Percentiles rank a stretch among this genome's conserved stretches.
phyloP scores from a whole-genome alignment of 192 early-diverging fungal species.

The Rhizophagus clarus region DNA sequence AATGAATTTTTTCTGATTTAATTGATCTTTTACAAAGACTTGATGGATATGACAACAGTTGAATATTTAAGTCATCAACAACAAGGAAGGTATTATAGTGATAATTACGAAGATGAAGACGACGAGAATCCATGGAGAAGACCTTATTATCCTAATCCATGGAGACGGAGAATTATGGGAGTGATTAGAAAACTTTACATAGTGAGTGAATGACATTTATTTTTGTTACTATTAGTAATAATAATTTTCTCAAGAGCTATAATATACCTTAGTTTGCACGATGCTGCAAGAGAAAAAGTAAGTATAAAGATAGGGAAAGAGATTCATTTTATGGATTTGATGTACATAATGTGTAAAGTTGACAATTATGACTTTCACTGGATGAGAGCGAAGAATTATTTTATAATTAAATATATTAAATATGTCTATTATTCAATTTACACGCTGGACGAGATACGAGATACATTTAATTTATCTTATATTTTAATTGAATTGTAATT shows the following conservation, averaged over 20 bases:
- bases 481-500: too few relatives aligned
- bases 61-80: slow-evolving; percentile 31
- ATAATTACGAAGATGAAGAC: slow-evolving; percentile 30
- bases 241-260: background rate
- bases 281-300: background rate
- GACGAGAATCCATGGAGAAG: slow-evolving; percentile 31
- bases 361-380: background rate
- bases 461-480: too few relatives aligned
- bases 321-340: background rate
- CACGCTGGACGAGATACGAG: background rate
- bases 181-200: background rate
- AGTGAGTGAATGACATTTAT: background rate
- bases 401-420: background rate
- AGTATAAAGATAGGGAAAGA: background rate
- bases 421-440: background rate
- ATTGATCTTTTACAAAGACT: background rate
- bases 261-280: background rate
- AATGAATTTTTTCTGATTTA: background rate
- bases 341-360: background rate
- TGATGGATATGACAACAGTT: slow-evolving; percentile 30
- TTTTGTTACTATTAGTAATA: background rate
- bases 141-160: slow-evolving; percentile 29
- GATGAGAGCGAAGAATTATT: background rate
- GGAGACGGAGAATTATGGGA: slow-evolving; percentile 18
- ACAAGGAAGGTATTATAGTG: slow-evolving; percentile 24